These are phyloP conservation scores for Penicillium bovifimosum DNA, from an alignment of 495 filamentous ascomycete species.

Conservation along the genomic window DNA sequence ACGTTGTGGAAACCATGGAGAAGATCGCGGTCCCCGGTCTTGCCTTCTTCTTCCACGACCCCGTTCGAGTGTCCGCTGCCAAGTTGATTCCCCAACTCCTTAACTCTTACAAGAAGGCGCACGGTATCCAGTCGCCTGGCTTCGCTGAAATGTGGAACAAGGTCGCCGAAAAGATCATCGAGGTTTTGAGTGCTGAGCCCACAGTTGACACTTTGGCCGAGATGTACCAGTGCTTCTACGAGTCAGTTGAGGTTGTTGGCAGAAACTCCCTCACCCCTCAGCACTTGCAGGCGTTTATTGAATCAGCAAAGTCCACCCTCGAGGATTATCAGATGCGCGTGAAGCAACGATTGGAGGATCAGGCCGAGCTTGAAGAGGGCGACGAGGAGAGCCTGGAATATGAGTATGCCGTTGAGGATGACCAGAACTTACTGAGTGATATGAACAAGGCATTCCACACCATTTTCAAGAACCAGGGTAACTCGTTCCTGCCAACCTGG, in stretches of 20 bases:
- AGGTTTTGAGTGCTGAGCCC: slow-evolving; percentile 90
- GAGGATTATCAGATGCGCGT: slow-evolving; percentile 90
- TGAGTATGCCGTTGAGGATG: slow-evolving; percentile 87
- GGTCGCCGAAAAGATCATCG: slow-evolving; percentile 85
- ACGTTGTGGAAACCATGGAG: slow-evolving; percentile 89
- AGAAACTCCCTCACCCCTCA: slow-evolving; percentile 68
- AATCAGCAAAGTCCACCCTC: slow-evolving; percentile 72
- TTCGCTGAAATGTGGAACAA: slow-evolving; percentile 75
- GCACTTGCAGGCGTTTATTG: slow-evolving; percentile 83
- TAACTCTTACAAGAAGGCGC: slow-evolving; percentile 86
- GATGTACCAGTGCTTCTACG: slow-evolving; percentile 99
- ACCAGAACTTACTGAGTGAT: slow-evolving; percentile 92
- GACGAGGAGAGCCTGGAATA: slow-evolving; percentile 68
- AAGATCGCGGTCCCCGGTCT: slow-evolving; percentile 92
- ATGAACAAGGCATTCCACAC: slow-evolving; percentile 99
- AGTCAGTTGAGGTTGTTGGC: slow-evolving; percentile 91
- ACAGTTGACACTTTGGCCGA: slow-evolving; percentile 94
- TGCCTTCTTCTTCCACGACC: slow-evolving; percentile 99
- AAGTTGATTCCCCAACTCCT: slow-evolving; percentile 93
- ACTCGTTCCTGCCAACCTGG: slow-evolving; percentile 80
- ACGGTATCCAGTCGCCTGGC: slow-evolving; percentile 68
- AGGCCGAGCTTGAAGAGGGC: slow-evolving; percentile 70
- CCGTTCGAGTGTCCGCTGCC: slow-evolving; percentile 89
- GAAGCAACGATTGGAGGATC: slow-evolving; percentile 69
- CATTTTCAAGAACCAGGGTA: slow-evolving; percentile 93